Percentiles rank a stretch among this genome's conserved stretches.
Conservation (phyloP, 2,329 filamentous ascomycete species). For the Fusarium hostae region DNA sequence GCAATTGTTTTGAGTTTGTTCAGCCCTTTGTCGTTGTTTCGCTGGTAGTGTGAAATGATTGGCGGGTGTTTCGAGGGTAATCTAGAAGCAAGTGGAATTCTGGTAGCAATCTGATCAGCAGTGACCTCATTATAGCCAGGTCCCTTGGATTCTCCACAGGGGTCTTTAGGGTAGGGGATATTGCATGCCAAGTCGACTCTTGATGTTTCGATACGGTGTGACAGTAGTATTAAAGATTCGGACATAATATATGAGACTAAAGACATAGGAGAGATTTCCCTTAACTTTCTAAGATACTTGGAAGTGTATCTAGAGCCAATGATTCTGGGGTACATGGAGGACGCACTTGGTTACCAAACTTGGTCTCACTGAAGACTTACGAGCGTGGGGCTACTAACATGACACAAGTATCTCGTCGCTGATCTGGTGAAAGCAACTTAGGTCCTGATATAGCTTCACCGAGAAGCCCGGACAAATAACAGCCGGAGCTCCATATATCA, state of each 20-base stretch:
- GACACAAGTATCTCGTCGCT: background rate
- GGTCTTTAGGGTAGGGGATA: conserved; percentile 27
- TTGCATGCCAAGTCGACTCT: background rate
- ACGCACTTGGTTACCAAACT: background rate
- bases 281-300: background rate
- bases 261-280: background rate
- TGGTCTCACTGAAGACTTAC: background rate
- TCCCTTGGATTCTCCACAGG: background rate
- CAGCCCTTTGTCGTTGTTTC: conserved; percentile 20
- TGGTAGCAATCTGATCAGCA: background rate
- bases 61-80: conserved; percentile 28
- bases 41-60: conserved; percentile 37
- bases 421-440: background rate
- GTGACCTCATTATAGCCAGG: conserved; percentile 25
- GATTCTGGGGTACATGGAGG: background rate
- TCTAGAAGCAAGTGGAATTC: conserved; percentile 35
- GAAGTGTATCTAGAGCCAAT: background rate
- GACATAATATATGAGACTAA: background rate
- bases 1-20: conserved; percentile 21
- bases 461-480: background rate
- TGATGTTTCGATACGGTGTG: background rate
- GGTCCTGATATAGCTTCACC: conserved; percentile 12
- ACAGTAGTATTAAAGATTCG: background rate
- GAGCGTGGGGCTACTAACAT: conserved; percentile 9
- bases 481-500: background rate